A percentile compares a stretch with the other conserved stretches of the same genome.
phyloP scores from a whole-genome alignment of 768 basidiomycete genomes.

The Tylopilus felleus region DNA sequence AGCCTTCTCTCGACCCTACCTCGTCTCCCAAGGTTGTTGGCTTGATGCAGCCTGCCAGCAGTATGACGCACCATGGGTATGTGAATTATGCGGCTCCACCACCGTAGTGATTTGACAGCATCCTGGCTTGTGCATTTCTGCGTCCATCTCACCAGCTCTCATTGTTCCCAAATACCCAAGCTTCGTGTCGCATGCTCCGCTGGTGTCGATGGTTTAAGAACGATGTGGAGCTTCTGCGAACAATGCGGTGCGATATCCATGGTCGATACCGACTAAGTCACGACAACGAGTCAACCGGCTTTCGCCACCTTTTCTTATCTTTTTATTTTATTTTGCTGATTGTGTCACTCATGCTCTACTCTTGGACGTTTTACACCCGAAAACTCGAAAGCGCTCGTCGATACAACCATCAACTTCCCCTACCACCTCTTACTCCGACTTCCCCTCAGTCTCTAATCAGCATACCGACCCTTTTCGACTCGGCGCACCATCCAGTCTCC shows the following conservation, averaged over 20 bases:
- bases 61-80: slow-evolving; percentile 72
- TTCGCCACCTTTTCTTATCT: slow-evolving; percentile 23
- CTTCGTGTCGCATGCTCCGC: slow-evolving; percentile 75
- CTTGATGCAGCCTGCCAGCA: slow-evolving; percentile 61
- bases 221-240: slow-evolving; percentile 89
- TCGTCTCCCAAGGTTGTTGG: slow-evolving; percentile 51
- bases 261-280: slow-evolving; percentile 65
- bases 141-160: slow-evolving; percentile 40
- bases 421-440: slow-evolving; percentile 10
- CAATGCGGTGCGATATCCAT: slow-evolving; percentile 87
- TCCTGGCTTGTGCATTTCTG: slow-evolving; percentile 8
- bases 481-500: slow-evolving; percentile 20
- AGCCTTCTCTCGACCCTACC: slow-evolving; percentile 50
- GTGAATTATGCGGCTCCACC: slow-evolving; percentile 19
- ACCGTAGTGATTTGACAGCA: slow-evolving; percentile 12
- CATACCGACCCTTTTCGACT: slow-evolving; percentile 17
- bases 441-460: slow-evolving; percentile 10
- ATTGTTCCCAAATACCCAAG: slow-evolving; percentile 79
- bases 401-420: slow-evolving; percentile 20
- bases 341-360: slow-evolving; percentile 24
- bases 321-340: slow-evolving; percentile 33
- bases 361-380: slow-evolving; percentile 22
- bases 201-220: slow-evolving; percentile 59
- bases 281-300: slow-evolving; percentile 4
- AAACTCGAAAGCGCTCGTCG: slow-evolving; percentile 24